phyloP scores from a whole-genome alignment of 106 monocot genomes.

The Dendrobium huoshanense region DNA sequence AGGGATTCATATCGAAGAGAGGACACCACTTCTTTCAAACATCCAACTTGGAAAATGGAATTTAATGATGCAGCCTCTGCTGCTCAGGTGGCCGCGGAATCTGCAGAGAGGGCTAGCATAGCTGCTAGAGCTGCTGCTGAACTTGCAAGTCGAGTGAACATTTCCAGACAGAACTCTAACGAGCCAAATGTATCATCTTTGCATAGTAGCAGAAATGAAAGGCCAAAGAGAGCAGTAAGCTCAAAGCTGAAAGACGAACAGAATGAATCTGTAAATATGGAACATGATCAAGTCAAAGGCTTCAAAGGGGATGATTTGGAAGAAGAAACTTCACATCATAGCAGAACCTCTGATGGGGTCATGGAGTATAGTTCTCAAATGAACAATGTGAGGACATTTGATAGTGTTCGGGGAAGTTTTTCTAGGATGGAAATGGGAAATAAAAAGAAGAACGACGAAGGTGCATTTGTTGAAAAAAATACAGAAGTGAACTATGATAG shows the following conservation, averaged over 20 bases:
- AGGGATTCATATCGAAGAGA: constrained; percentile 15
- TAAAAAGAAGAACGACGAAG: constrained; percentile 12
- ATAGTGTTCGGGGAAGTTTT: constrained; percentile 11
- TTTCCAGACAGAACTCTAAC: constrained; percentile 19
- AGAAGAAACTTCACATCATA: constrained; percentile 7
- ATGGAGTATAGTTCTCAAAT: constrained; percentile 5
- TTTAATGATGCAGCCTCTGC: constrained; percentile 88
- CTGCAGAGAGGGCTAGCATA: constrained; percentile 83
- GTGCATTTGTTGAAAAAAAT: constrained; percentile 7
- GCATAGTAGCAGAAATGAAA: constrained; percentile 6
- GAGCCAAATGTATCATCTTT: constrained; percentile 16
- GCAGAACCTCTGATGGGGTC: constrained; percentile 8
- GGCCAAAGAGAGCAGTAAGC: neutral
- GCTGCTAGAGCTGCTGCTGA: constrained; percentile 92
- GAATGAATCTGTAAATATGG: neutral
- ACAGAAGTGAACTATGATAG: constrained; percentile 2
- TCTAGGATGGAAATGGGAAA: constrained; percentile 8
- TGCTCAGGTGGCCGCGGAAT: constrained; percentile 88
- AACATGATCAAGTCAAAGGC: constrained; percentile 2
- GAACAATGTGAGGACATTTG: neutral
- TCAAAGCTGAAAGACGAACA: constrained; percentile 10
- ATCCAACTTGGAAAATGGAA: constrained; percentile 39
- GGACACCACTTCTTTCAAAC: constrained; percentile 16
- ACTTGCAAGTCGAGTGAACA: constrained; percentile 46
- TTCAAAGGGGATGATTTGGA: constrained; percentile 12